Evolutionary conservation across 768 basidiomycete genomes (phyloP).

Genomic region (Leccinum barrowsii): DNA sequence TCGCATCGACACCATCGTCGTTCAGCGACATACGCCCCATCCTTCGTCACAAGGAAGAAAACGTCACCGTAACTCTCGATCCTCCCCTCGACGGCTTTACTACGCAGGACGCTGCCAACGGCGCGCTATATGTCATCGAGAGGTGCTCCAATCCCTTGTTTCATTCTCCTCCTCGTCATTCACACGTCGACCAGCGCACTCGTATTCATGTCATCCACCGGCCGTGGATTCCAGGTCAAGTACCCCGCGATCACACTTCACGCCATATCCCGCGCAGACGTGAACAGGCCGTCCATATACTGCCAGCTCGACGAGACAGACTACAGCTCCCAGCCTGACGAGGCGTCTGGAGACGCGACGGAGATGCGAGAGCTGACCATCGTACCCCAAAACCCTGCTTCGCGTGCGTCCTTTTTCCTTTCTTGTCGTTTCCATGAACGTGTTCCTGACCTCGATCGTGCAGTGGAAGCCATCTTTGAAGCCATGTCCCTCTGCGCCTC

Average conservation of each 20-base stretch:
- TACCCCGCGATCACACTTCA: conserved; percentile 93
- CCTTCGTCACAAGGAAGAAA: conserved; percentile 68
- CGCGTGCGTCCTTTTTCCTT: conserved; percentile 50
- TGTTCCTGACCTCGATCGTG: background rate
- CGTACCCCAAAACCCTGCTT: conserved; percentile 52
- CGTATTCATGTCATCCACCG: conserved; percentile 68
- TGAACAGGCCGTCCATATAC: conserved; percentile 68
- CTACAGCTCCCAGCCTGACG: conserved; percentile 32
- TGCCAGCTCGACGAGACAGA: conserved; percentile 86
- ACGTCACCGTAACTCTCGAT: conserved; percentile 66
- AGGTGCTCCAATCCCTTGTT: conserved; percentile 46
- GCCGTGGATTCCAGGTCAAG: conserved; percentile 75
- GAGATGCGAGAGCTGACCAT: conserved; percentile 82
- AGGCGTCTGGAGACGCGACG: conserved; percentile 34
- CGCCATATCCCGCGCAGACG: conserved; percentile 74
- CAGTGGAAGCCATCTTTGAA: conserved; percentile 85
- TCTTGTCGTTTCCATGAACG: background rate
- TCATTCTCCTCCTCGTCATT: conserved; percentile 5
- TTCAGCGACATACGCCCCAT: conserved; percentile 85
- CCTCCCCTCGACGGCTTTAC: conserved; percentile 64
- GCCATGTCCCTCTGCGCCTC: conserved; percentile 83
- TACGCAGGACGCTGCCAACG: conserved; percentile 47
- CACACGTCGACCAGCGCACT: conserved; percentile 50
- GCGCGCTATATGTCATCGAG: conserved; percentile 82
- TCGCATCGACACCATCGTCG: conserved; percentile 78